Base-by-base conservation (phyloP, 2,329 filamentous ascomycete species). In the Trichoderma hamatum region DNA sequence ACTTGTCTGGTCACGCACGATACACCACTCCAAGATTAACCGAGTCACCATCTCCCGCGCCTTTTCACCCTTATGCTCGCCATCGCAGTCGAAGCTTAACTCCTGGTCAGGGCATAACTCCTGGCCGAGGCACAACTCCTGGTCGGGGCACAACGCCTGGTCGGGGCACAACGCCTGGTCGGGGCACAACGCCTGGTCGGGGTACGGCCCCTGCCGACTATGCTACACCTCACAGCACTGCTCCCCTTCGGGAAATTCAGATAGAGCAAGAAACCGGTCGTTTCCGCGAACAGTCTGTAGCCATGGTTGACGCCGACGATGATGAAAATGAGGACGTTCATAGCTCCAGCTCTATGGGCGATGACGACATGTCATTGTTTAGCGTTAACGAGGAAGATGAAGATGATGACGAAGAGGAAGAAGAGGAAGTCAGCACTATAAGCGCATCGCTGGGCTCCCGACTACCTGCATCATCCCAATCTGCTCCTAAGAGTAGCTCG, bases 171-270 rank as follows among this genome's bases (percentile, higher is more conserved):
- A 88, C 85, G 0, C 90, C 90, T 13, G 30, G 34, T 19, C 69
- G 71, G 2, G 78, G 78, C 16, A 82, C 82, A 14, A 88, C 85
- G 0, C 90, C 90, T 3, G 43, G 49, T 16, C 70, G 72, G 5
- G 78, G 78, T 14, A 82, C 82, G 11, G 88, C 85, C 0, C 90
- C 90, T 0, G 58, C 26, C 72, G 89, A 88, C n/a, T 94, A 94
- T 74, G 90, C 90, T 3, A 94, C 92, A 0, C 92, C 92, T 0
- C 84, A 90, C 75, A 93, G 90, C 74, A 90, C 89, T 70, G 86
- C 83, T 3, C 83, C 87, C 0, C 77, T 80, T 10, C 77, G 82
- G 14, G 84, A 85, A 66, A 71, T 79, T 21, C 79, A 80, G 19
- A 71, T 71, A 5, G 54, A 74, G 2, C 74, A 78, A 16, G 73